Percentiles rank a stretch among this genome's conserved stretches.
Conservation (phyloP, 495 filamentous ascomycete genomes). For the Endocarpon pusillum region DNA sequence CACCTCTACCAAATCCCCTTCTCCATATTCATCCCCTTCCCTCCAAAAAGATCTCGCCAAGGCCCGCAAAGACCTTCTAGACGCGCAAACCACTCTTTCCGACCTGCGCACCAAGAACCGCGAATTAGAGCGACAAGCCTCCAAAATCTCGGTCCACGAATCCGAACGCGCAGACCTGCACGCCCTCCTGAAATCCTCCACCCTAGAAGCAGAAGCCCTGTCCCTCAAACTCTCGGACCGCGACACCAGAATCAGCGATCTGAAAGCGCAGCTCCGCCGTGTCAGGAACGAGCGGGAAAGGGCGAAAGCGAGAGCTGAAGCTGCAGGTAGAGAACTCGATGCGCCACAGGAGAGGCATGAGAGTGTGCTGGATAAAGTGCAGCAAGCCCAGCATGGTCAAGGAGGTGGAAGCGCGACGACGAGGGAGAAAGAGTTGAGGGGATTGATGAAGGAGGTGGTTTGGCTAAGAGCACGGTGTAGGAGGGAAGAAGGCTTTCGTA, state of each 20-base stretch:
- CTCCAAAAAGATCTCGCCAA: conserved; percentile 44
- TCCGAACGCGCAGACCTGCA: conserved; percentile 51
- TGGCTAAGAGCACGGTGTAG: conserved; percentile 66
- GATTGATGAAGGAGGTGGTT: conserved; percentile 72
- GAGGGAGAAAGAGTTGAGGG: conserved; percentile 67
- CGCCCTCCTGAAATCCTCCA: conserved; percentile 47
- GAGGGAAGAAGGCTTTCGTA: conserved; percentile 64
- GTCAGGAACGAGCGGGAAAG: conserved; percentile 42
- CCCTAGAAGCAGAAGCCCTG: conserved; percentile 46
- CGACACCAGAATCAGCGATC: conserved; percentile 34
- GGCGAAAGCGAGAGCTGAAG: conserved; percentile 29
- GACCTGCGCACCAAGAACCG: conserved; percentile 37
- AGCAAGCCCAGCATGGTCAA: conserved; percentile 7
- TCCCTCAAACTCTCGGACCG: conserved; percentile 37
- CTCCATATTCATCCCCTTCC: conserved; percentile 34
- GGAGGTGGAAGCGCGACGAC: conserved; percentile 28
- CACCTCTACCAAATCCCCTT: conserved; percentile 18
- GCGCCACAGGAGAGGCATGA: conserved; percentile 35
- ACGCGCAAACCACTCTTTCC: conserved; percentile 40
- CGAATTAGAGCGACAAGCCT: conserved; percentile 22
- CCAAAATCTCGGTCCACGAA: conserved; percentile 23
- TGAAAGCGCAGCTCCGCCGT: conserved; percentile 36
- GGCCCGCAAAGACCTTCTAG: conserved; percentile 43
- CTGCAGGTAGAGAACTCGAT: conserved; percentile 34
- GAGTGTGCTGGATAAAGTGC: conserved; percentile 29